Evolutionary conservation across 164 flowering plant species (phyloP), one percentile per base, ranked within the genome.

Genomic region (Annona squamosa): DNA sequence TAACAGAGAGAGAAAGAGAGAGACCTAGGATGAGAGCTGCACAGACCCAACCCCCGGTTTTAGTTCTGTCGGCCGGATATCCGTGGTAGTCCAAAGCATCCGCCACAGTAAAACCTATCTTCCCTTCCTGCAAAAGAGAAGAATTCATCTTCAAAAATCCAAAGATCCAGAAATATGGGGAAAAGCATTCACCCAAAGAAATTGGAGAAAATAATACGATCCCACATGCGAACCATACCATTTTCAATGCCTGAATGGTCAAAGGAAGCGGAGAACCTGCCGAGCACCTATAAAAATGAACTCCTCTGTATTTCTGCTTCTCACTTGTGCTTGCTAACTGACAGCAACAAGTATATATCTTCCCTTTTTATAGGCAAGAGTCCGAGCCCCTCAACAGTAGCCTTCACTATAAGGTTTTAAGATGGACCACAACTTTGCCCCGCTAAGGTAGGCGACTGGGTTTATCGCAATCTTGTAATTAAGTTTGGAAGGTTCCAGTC

Each of bases 11-110:
- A 26, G 37, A 26, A 16, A 37, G 44, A n/a, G 69, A 79, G 78
- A 65, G 69, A 93, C 98, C 97, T 69, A 91, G 78, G 67, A 90
- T 85, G 16, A 87, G 90, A 18, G 94, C 91, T 45, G 98, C 96
- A 2, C 88, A 85, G 4, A 86, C 78, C 98, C 98, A 93, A 71
- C 98, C 97, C 19, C 98, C 97, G 41, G 97, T 89, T 82, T 79
- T 93, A 5, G 96, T 76, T 72, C 73, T 85, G 65, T 90, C 90
- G 70, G 97, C 98, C 5, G 96, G 95, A 66, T 73, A 81, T 7
- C 91, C 98, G 57, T 82, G 85, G 84, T 85, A 85, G 78, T 91
- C 89, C 41, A 86, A 84, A 0, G 98, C 90, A 81, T 90, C 94
- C 0, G 81, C 79, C n/a, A 86, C 90, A 0, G 82, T 67, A 89